These are phyloP conservation scores for Colletotrichum siamense DNA, from an alignment of 2,329 filamentous ascomycete species.

Conservation along the genomic window DNA sequence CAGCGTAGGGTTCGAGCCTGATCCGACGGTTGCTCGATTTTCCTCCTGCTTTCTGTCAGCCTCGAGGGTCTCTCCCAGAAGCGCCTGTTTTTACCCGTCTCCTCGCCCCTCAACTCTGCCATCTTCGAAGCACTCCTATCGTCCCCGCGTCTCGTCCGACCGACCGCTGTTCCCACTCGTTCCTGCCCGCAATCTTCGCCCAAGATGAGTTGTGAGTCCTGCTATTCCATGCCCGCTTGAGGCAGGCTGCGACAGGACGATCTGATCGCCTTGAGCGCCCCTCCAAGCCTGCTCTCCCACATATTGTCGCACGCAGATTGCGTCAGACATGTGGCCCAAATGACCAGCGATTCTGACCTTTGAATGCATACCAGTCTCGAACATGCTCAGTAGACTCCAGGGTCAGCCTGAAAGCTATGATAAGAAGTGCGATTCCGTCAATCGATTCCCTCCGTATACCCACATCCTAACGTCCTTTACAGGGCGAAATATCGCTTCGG, in stretches of 20 bases:
- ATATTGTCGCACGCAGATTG: neutral
- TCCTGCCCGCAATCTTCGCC: neutral
- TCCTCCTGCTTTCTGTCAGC: slow-evolving; percentile 7
- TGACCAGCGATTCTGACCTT: slow-evolving; percentile 26
- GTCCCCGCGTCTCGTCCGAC: neutral
- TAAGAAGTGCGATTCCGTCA: slow-evolving; percentile 75
- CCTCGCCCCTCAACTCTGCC: slow-evolving; percentile 10
- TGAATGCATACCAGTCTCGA: slow-evolving; percentile 65
- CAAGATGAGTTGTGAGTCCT: slow-evolving; percentile 47
- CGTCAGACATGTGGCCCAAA: neutral
- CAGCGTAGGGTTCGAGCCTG: slow-evolving; percentile 17
- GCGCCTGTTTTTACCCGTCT: slow-evolving; percentile 3
- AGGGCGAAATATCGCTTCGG: slow-evolving; percentile 92
- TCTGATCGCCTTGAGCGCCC: neutral
- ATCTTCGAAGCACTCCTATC: slow-evolving; percentile 1
- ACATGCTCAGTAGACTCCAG: slow-evolving; percentile 94
- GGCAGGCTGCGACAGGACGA: neutral
- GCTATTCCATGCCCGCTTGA: neutral
- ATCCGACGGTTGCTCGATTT: slow-evolving; percentile 5
- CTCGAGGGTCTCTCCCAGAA: neutral
- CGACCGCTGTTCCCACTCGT: neutral
- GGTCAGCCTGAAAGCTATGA: slow-evolving; percentile 98
- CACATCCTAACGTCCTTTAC: slow-evolving; percentile 24
- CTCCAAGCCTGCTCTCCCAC: neutral
- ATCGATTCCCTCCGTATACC: slow-evolving; percentile 14